Evolutionary conservation across 2,329 filamentous ascomycete species (phyloP).

Genomic region (Claviceps sp.): DNA sequence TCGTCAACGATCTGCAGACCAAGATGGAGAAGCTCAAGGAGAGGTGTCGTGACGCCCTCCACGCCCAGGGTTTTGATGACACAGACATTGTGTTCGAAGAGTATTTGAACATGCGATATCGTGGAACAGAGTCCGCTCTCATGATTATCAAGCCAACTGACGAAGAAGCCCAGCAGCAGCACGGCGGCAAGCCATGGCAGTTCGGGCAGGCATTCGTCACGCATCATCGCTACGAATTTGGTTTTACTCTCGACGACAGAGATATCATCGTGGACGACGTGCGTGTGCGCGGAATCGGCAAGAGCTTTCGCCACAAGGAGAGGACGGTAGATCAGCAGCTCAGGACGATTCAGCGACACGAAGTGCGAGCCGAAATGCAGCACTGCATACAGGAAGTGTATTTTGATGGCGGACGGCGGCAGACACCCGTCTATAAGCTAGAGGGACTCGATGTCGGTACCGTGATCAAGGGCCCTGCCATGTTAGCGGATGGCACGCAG

Average conservation of each 20-base stretch:
- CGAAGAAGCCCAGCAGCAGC: slow-evolving; percentile 46
- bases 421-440: slow-evolving; percentile 75
- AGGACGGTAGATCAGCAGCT: slow-evolving; percentile 79
- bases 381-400: slow-evolving; percentile 62
- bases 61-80: slow-evolving; percentile 66
- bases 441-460: slow-evolving; percentile 61
- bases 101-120: slow-evolving; percentile 87
- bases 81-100: slow-evolving; percentile 72
- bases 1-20: slow-evolving; percentile 47
- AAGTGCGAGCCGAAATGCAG: slow-evolving; percentile 43
- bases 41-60: slow-evolving; percentile 55
- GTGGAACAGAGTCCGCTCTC: slow-evolving; percentile 78
- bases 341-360: slow-evolving; percentile 49
- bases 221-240: slow-evolving; percentile 86
- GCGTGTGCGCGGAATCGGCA: slow-evolving; percentile 75
- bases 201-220: slow-evolving; percentile 75
- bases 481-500: slow-evolving; percentile 78
- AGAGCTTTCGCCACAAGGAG: slow-evolving; percentile 67
- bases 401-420: slow-evolving; percentile 65
- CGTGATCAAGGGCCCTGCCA: slow-evolving; percentile 64
- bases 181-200: slow-evolving; percentile 57
- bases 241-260: slow-evolving; percentile 70
- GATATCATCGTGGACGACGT: slow-evolving; percentile 89
- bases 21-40: slow-evolving; percentile 71
- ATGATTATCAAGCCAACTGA: slow-evolving; percentile 70